Conservation (phyloP, 371 early-diverging fungal species). For the Mortierella sp. region DNA sequence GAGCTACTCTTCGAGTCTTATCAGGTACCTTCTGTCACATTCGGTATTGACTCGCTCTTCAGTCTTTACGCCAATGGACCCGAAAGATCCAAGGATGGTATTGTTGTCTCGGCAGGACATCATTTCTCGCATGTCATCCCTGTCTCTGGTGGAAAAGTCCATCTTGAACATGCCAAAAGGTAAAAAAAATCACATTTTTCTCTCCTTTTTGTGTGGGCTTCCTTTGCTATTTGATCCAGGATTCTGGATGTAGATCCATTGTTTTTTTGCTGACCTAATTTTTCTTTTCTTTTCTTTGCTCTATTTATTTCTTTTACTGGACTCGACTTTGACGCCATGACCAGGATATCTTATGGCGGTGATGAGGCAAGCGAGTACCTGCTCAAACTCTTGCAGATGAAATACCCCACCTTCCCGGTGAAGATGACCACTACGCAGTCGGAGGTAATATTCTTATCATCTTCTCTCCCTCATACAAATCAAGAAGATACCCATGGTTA, state of each 20-base stretch:
- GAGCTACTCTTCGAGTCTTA: slow-evolving; percentile 92
- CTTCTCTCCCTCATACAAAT: not conserved
- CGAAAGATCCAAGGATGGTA: slow-evolving; percentile 63
- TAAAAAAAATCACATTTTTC: too few relatives aligned
- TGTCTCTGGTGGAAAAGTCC: slow-evolving; percentile 66
- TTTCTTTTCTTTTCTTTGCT: not conserved
- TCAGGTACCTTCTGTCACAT: slow-evolving; percentile 77
- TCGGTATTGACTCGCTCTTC: slow-evolving; percentile 89
- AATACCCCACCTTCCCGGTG: slow-evolving; percentile 89
- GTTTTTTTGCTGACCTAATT: not conserved
- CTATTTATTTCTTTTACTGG: too few relatives aligned
- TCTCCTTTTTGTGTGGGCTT: not conserved
- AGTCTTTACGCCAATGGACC: slow-evolving; percentile 79
- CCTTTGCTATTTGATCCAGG: not conserved
- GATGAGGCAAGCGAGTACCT: slow-evolving; percentile 79
- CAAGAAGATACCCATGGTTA: too few relatives aligned
- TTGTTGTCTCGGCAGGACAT: slow-evolving; percentile 82
- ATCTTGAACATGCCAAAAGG: slow-evolving; percentile 71
- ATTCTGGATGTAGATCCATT: too few relatives aligned
- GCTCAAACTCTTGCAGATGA: slow-evolving; percentile 88
- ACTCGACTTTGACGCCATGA: too few relatives aligned
- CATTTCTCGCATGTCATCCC: slow-evolving; percentile 83
- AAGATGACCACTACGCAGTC: slow-evolving; percentile 82
- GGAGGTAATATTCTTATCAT: slow-evolving; percentile 63
- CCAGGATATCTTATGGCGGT: slow-evolving; percentile 77